Evolutionary conservation across 2,329 filamentous ascomycete species (phyloP).

Genomic region (Hymenoscyphus fructigenus): DNA sequence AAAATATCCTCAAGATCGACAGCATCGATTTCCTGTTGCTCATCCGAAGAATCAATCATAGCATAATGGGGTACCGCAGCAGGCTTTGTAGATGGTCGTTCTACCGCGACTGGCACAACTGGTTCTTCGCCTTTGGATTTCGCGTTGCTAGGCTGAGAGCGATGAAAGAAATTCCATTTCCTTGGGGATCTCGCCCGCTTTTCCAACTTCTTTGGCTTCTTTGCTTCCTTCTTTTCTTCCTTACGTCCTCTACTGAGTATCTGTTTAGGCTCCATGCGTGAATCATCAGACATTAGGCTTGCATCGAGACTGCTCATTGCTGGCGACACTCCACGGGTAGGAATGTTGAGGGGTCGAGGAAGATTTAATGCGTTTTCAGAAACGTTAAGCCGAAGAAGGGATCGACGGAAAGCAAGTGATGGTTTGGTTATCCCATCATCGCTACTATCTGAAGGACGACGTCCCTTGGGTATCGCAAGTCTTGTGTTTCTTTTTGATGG

Average conservation of each 20-base stretch:
- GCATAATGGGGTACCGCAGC: conserved; percentile 56
- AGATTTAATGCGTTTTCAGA: conserved; percentile 47
- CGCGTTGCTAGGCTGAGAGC: conserved; percentile 47
- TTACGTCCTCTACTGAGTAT: conserved; percentile 38
- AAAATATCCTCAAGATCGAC: conserved; percentile 48
- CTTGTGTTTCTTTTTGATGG: conserved; percentile 20
- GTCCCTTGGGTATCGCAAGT: conserved; percentile 20
- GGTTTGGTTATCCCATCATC: conserved; percentile 55
- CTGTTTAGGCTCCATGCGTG: conserved; percentile 41
- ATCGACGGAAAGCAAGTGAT: conserved; percentile 55
- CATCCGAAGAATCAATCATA: conserved; percentile 59
- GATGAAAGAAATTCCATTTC: conserved; percentile 64
- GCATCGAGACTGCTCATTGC: conserved; percentile 58
- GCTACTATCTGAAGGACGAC: conserved; percentile 52
- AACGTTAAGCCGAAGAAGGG: conserved; percentile 51
- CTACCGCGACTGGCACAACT: conserved; percentile 49
- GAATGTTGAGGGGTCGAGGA: conserved; percentile 53
- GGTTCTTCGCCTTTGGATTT: conserved; percentile 40
- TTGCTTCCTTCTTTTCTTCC: conserved; percentile 1
- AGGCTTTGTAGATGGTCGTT: conserved; percentile 42
- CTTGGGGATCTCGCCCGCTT: conserved; percentile 54
- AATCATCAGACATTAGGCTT: conserved; percentile 58
- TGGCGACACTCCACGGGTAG: conserved; percentile 42
- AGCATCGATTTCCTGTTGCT: conserved; percentile 31
- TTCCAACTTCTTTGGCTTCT: conserved; percentile 41